Percentiles rank a stretch among this genome's conserved stretches.
phyloP scores from a whole-genome alignment of 345 rosid species.

The Lepidium aucheri region DNA sequence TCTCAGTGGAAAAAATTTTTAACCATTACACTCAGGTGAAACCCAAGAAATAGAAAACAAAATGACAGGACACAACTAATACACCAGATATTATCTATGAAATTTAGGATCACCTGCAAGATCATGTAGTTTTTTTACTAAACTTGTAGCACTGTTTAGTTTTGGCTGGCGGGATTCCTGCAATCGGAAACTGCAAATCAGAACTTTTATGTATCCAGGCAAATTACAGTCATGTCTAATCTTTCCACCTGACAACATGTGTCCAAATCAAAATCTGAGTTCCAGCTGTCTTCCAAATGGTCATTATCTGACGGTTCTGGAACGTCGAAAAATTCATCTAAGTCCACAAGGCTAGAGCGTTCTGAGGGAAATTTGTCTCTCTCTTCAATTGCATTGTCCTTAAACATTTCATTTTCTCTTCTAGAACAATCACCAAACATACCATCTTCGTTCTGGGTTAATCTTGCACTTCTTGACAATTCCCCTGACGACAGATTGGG shows the following conservation, averaged over 20 bases:
- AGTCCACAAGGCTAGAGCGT: conserved; percentile 68
- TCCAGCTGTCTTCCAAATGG: conserved; percentile 50
- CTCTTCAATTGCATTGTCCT: conserved; percentile 42
- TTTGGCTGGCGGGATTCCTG: conserved; percentile 68
- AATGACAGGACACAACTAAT: not conserved
- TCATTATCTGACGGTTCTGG: conserved; percentile 71
- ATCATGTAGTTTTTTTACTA: conserved; percentile 82
- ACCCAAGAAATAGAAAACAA: not conserved
- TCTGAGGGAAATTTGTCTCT: conserved; percentile 55
- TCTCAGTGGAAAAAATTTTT: conserved; percentile 10
- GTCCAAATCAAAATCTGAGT: conserved; percentile 55
- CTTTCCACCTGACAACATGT: conserved; percentile 48
- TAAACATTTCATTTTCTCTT: conserved; percentile 29
- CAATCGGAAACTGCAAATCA: conserved; percentile 9
- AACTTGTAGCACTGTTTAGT: conserved; percentile 61
- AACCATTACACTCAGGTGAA: not conserved
- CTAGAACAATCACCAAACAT: conserved; percentile 25
- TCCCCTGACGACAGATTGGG: conserved; percentile 68
- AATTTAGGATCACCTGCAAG: conserved; percentile 62
- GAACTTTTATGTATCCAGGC: not conserved
- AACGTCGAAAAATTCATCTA: conserved; percentile 93
- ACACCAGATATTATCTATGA: not conserved
- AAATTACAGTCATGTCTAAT: not conserved
- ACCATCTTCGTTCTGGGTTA: conserved; percentile 33
- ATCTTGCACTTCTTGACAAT: conserved; percentile 35